Evolutionary conservation across 2,329 filamentous ascomycete species (phyloP).

Genomic region (Xylariaceae sp.): DNA sequence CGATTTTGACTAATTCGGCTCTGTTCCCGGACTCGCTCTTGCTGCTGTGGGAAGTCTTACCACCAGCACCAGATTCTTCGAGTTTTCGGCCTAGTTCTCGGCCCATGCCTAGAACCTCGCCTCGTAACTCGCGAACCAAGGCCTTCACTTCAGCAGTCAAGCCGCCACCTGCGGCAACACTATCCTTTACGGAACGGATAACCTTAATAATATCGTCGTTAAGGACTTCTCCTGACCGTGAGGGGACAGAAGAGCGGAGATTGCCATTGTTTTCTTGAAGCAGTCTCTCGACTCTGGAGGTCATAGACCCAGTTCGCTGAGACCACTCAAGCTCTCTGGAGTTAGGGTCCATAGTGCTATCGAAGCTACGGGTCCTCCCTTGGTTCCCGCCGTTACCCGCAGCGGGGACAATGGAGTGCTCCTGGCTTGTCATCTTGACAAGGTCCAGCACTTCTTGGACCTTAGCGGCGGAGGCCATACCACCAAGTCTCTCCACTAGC

Average conservation of each 20-base stretch:
- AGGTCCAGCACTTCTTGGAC: conserved; percentile 66
- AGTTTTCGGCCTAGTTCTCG: conserved; percentile 82
- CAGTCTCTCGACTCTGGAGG: conserved; percentile 41
- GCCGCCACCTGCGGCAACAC: conserved; percentile 80
- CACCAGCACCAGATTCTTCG: conserved; percentile 60
- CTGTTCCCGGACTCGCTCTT: conserved; percentile 52
- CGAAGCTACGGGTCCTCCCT: conserved; percentile 40
- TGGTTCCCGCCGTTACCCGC: conserved; percentile 26
- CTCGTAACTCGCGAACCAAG: conserved; percentile 81
- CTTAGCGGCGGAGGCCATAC: conserved; percentile 57
- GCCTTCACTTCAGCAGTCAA: conserved; percentile 90
- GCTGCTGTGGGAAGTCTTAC: conserved; percentile 39
- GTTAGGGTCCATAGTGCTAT: conserved; percentile 33
- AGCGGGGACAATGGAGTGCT: conserved; percentile 39
- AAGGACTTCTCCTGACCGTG: conserved; percentile 52
- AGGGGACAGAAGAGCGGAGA: conserved; percentile 44
- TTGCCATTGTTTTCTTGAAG: conserved; percentile 41
- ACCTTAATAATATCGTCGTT: conserved; percentile 79
- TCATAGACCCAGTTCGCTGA: conserved; percentile 33
- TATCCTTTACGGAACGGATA: conserved; percentile 85
- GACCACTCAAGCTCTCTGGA: conserved; percentile 33
- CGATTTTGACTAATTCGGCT: conserved; percentile 70
- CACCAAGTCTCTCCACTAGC: conserved; percentile 66
- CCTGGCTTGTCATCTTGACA: conserved; percentile 48
- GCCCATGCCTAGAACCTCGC: conserved; percentile 92